A percentile compares a stretch with the other conserved stretches of the same genome.
Evolutionary conservation across 345 rosid genomes (phyloP).

Genomic region (Noccaea bulbosa): DNA sequence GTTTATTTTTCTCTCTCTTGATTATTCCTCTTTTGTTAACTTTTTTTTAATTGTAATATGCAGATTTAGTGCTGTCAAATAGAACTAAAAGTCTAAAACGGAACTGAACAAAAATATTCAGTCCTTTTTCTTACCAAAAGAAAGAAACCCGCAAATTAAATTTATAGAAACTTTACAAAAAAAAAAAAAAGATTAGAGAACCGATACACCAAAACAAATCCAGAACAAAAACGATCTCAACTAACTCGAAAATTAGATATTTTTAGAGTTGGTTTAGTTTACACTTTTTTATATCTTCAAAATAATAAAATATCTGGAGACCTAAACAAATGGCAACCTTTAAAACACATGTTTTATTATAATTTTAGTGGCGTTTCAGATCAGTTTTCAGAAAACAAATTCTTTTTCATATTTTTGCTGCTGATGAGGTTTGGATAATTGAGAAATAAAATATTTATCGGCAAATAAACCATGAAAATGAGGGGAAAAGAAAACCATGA

Average conservation of each 20-base stretch:
- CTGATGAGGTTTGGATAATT: slow-evolving; percentile 1
- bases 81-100: slow-evolving; percentile 2
- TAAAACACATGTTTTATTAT: background rate
- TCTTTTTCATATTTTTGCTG: background rate
- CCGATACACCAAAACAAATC: background rate
- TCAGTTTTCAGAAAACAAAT: background rate
- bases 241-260: background rate
- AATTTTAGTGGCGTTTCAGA: slow-evolving; percentile 7
- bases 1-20: slow-evolving; percentile 13
- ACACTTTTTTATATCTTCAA: background rate
- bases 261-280: slow-evolving; percentile 27
- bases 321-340: slow-evolving; percentile 22
- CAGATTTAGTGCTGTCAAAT: slow-evolving; percentile 16
- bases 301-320: background rate
- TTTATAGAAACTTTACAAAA: background rate
- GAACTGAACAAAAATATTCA: background rate
- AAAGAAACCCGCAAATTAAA: background rate
- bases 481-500: too few relatives aligned
- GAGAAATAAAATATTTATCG: background rate
- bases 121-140: too few relatives aligned
- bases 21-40: slow-evolving; percentile 24
- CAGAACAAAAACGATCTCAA: slow-evolving; percentile 15
- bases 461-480: background rate
- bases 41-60: slow-evolving; percentile 3
- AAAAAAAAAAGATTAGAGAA: background rate